These are phyloP conservation scores for Erucastrum elatum DNA, from an alignment of 345 rosid species.

Conservation along the genomic window DNA sequence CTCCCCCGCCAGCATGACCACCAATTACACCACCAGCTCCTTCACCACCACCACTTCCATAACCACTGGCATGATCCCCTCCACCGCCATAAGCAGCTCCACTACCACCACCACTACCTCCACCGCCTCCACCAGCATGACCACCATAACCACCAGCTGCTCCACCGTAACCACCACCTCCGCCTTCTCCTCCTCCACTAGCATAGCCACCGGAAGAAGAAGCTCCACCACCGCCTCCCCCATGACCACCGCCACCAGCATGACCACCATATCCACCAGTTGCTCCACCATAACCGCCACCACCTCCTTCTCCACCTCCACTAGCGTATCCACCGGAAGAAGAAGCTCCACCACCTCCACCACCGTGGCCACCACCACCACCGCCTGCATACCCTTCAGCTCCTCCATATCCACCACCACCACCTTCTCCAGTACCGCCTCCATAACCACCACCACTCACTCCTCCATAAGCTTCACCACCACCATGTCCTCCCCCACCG, in stretches of 20 bases:
- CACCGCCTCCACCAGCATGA: slow-evolving; percentile 42
- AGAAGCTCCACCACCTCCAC: slow-evolving; percentile 44
- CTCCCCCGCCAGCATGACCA: slow-evolving; percentile 41
- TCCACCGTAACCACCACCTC: slow-evolving; percentile 45
- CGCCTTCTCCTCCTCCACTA: slow-evolving; percentile 46
- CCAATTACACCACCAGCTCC: slow-evolving; percentile 35
- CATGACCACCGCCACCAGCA: slow-evolving; percentile 42
- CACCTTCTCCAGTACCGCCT: slow-evolving; percentile 41
- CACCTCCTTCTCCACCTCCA: slow-evolving; percentile 45
- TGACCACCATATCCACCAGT: slow-evolving; percentile 44
- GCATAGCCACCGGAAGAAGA: slow-evolving; percentile 38
- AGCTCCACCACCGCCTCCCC: slow-evolving; percentile 47
- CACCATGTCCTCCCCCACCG: slow-evolving; percentile 43
- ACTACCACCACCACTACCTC: slow-evolving; percentile 34
- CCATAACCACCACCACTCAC: slow-evolving; percentile 40
- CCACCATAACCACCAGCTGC: slow-evolving; percentile 43
- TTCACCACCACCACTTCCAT: slow-evolving; percentile 34
- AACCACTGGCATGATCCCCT: slow-evolving; percentile 25
- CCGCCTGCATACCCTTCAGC: slow-evolving; percentile 38
- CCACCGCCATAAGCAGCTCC: slow-evolving; percentile 30
- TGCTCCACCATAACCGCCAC: slow-evolving; percentile 44
- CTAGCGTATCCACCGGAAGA: slow-evolving; percentile 38
- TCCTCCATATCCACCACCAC: slow-evolving; percentile 47
- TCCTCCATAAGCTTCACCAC: slow-evolving; percentile 39
- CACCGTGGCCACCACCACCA: slow-evolving; percentile 41